Evolutionary conservation across 306 rosid species (phyloP).

Genomic region (Castanopsis chinensis): DNA sequence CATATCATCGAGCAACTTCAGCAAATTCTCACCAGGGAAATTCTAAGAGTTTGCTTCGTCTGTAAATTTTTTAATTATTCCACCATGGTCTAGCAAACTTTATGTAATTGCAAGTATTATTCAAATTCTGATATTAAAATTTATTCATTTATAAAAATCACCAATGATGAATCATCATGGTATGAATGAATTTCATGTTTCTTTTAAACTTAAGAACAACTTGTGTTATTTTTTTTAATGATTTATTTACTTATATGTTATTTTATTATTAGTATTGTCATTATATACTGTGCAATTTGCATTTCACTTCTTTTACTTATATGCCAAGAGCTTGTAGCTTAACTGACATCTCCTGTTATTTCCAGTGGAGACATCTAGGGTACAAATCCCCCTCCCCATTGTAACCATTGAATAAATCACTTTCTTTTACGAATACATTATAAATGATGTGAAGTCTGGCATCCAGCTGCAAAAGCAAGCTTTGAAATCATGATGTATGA

Average conservation of each 20-base stretch:
- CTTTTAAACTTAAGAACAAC: not conserved
- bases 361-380: no score
- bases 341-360: no score
- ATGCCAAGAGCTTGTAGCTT: no score
- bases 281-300: not conserved
- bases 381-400: no score
- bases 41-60: not conserved
- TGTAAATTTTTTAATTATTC: not conserved
- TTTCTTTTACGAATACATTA: not conserved
- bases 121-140: not conserved
- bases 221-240: no score
- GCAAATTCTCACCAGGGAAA: not conserved
- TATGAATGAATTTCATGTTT: not conserved
- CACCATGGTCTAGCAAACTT: not conserved
- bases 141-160: not conserved
- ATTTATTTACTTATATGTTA: not conserved
- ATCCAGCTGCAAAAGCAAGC: conserved; percentile 7
- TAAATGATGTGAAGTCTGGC: not conserved
- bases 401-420: not conserved
- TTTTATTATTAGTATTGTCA: not conserved
- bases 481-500: conserved; percentile 4
- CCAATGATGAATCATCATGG: not conserved
- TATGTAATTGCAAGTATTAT: not conserved
- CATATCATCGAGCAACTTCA: not conserved
- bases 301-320: no score